Conservation (phyloP, 352 stramenopile species). For the Phytopythium mirpurense region DNA sequence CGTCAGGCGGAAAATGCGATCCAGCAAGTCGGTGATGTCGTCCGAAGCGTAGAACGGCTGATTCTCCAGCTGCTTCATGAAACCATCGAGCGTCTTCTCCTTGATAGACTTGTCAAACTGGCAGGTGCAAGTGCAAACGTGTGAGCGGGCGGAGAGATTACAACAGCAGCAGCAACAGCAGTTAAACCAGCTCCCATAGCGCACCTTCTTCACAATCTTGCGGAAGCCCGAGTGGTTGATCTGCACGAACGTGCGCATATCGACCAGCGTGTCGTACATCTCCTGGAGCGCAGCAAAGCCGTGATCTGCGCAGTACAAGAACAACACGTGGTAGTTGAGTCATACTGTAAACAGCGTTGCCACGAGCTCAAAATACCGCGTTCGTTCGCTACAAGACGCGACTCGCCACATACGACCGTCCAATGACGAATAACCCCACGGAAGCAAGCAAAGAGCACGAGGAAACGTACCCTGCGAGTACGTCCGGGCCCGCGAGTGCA, state of each 20-base stretch:
- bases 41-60: slow-evolving; percentile 76
- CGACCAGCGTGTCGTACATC: slow-evolving; percentile 87
- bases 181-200: background rate
- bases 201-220: slow-evolving; percentile 92
- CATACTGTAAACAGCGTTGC: too few species aligned
- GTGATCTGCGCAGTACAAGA: slow-evolving; percentile 31
- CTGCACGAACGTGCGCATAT: slow-evolving; percentile 87
- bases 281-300: slow-evolving; percentile 82
- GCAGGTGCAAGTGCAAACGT: background rate
- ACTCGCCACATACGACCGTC: background rate
- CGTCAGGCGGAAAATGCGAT: slow-evolving; percentile 71
- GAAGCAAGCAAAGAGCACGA: too few species aligned
- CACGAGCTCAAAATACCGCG: background rate
- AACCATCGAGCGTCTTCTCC: slow-evolving; percentile 50
- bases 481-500: slow-evolving; percentile 56
- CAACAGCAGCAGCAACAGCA: background rate
- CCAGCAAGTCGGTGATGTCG: slow-evolving; percentile 76
- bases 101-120: slow-evolving; percentile 91
- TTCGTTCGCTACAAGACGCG: background rate
- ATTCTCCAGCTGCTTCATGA: slow-evolving; percentile 78
- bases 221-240: slow-evolving; percentile 91
- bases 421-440: background rate
- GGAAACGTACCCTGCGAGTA: slow-evolving; percentile 57
- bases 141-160: background rate
- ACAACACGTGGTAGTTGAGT: too few species aligned